Evolutionary conservation across 2,329 filamentous ascomycete species (phyloP).

Genomic region (Tolypocladium amazonense): DNA sequence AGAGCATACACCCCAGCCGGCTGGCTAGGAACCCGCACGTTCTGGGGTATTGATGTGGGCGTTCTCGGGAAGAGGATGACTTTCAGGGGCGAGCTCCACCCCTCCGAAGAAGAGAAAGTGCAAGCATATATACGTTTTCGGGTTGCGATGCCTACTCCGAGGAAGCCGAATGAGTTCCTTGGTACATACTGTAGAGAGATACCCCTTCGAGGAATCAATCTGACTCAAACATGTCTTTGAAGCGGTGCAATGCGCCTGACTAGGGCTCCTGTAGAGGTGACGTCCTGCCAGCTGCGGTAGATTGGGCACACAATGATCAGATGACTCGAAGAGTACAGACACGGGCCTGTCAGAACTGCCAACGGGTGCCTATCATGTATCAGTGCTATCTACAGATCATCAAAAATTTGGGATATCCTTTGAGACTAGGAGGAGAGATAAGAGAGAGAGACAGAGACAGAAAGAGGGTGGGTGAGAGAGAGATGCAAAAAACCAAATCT

Average conservation of each 20-base stretch:
- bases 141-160: not conserved
- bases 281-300: no score
- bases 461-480: constrained; percentile 9
- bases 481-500: constrained; percentile 17
- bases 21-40: constrained; percentile 16
- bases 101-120: not conserved
- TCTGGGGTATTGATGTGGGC: constrained; percentile 1
- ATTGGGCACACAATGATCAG: not conserved
- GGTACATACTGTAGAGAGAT: not conserved
- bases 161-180: not conserved
- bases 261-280: not conserved
- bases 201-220: not conserved
- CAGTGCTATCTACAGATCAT: constrained; percentile 5
- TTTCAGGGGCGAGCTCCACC: not conserved
- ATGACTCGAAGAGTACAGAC: not conserved
- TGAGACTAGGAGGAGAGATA: constrained; percentile 10
- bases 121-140: not conserved
- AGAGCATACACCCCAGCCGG: constrained; percentile 42
- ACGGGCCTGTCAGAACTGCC: not conserved
- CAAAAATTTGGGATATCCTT: constrained; percentile 8
- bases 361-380: not conserved
- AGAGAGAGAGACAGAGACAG: constrained; percentile 10
- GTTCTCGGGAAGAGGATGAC: not conserved
- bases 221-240: not conserved
- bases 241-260: not conserved